Evolutionary conservation across 2,329 filamentous ascomycete genomes (phyloP).

Genomic region (Calonectria pseudoreteaudii): DNA sequence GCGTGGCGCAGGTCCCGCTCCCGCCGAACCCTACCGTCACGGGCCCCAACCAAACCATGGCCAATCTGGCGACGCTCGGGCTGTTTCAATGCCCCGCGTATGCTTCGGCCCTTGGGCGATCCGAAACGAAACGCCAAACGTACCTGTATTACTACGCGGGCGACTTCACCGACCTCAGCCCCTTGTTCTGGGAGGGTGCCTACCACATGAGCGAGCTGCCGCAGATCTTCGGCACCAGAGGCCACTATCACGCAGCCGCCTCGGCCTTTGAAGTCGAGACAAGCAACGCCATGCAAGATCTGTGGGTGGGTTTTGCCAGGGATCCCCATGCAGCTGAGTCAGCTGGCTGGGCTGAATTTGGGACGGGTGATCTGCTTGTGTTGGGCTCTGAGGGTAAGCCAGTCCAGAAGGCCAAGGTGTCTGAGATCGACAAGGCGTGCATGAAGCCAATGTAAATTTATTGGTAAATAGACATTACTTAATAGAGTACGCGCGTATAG

Average conservation of each 20-base stretch:
- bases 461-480: background rate
- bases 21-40: background rate
- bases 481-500: background rate
- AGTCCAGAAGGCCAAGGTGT: background rate
- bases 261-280: background rate
- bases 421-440: background rate
- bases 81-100: background rate
- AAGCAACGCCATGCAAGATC: background rate
- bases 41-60: background rate
- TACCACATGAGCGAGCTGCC: constrained; percentile 5
- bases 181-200: background rate
- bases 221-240: background rate
- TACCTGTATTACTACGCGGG: background rate
- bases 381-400: background rate
- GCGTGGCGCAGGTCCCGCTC: background rate
- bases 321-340: background rate
- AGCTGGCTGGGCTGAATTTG: background rate
- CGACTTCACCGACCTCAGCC: background rate
- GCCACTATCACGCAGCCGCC: background rate
- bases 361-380: background rate
- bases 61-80: background rate
- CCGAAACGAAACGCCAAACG: background rate
- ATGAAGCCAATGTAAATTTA: background rate
- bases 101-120: background rate
- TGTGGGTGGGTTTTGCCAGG: background rate